Base-by-base conservation (phyloP, 176 grass and related monocot species). In the Triticum urartu region DNA sequence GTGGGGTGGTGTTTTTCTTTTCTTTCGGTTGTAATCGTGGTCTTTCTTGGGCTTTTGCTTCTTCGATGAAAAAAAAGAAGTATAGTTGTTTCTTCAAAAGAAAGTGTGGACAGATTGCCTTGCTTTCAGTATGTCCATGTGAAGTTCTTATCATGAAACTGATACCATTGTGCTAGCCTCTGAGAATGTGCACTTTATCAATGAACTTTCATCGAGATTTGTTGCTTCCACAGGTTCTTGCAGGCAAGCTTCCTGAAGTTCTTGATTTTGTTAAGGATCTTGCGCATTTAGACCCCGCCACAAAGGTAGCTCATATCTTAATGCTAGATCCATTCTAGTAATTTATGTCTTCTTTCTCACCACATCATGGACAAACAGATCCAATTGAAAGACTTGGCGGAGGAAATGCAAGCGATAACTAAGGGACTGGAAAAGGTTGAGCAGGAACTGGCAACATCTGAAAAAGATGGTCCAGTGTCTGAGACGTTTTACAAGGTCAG, bases 191-290 rank as follows among this genome's bases (percentile, higher is more conserved):
- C 18, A 39, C 62, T 78, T 91, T 48, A 40, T 77, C 40, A 52
- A 69, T 82, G 61, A 66, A 54, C 43, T 72, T 79, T 79, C n/a
- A 81, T 63, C 38, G 59, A 40, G 79, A 21, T 67, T 64, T 68
- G 45, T 48, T 70, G 67, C 65, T 59, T 45, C 36, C 40, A 5
- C 80, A 98, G 96, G 91, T 98, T 92, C 84, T 98, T 88, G 92
- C 86, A 6, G 91, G 95, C 68, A 98, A 94, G 81, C 93, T 98
- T 88, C 96, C 96, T 59, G 96, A 94, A 92, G 90, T 98, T 89
- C 91, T 98, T 89, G 90, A 98, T 91, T 98, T 98, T 92, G 68
- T 78, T 26, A 92, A 69, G 69, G 93, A 98, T 88, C 91, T 98
- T 78, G 40, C 90, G 9, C 84, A 92, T 87, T 92, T 98, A 67